These are phyloP conservation scores for Cephalotrichum gorgonifer DNA, from an alignment of 2,329 filamentous ascomycete species.

Conservation along the genomic window DNA sequence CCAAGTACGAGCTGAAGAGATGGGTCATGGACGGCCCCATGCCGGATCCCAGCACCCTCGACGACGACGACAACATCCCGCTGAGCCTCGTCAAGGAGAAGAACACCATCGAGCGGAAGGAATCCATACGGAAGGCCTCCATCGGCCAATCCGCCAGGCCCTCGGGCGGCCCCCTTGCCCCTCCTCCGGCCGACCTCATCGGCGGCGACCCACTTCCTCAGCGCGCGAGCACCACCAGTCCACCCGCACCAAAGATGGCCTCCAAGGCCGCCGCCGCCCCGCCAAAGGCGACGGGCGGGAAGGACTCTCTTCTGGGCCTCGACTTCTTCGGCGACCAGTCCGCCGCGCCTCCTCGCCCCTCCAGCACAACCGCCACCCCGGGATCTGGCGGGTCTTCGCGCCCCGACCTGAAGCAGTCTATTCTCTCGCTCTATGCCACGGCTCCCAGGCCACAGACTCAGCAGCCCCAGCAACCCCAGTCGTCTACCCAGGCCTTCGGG, in stretches of 20 bases:
- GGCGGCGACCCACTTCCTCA: slow-evolving; percentile 60
- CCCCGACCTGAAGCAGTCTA: slow-evolving; percentile 93
- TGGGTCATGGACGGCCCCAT: slow-evolving; percentile 99
- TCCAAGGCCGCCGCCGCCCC: slow-evolving; percentile 49
- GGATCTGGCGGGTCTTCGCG: slow-evolving; percentile 58
- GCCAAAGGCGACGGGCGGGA: slow-evolving; percentile 59
- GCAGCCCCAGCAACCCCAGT: slow-evolving; percentile 39
- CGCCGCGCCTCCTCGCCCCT: slow-evolving; percentile 60
- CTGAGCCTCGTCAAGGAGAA: slow-evolving; percentile 56
- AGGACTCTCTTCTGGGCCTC: slow-evolving; percentile 81
- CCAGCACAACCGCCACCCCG: slow-evolving; percentile 63
- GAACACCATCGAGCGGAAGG: slow-evolving; percentile 50
- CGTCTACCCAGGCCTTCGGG: slow-evolving; percentile 52
- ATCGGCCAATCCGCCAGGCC: slow-evolving; percentile 30
- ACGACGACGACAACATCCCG: slow-evolving; percentile 77
- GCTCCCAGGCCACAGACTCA: slow-evolving; percentile 64
- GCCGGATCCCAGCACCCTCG: slow-evolving; percentile 82
- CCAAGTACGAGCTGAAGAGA: slow-evolving; percentile 96
- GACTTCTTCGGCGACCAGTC: slow-evolving; percentile 79
- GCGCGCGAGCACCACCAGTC: slow-evolving; percentile 66
- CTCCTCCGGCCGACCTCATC: slow-evolving; percentile 64
- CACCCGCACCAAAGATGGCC: slow-evolving; percentile 44
- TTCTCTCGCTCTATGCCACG: slow-evolving; percentile 86
- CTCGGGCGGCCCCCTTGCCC: slow-evolving; percentile 16
- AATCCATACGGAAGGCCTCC: slow-evolving; percentile 50